Evolutionary conservation across 1,139 yeast species (phyloP), one percentile per base, ranked within the genome.

Genomic region (Yamadazyma conglobata): DNA sequence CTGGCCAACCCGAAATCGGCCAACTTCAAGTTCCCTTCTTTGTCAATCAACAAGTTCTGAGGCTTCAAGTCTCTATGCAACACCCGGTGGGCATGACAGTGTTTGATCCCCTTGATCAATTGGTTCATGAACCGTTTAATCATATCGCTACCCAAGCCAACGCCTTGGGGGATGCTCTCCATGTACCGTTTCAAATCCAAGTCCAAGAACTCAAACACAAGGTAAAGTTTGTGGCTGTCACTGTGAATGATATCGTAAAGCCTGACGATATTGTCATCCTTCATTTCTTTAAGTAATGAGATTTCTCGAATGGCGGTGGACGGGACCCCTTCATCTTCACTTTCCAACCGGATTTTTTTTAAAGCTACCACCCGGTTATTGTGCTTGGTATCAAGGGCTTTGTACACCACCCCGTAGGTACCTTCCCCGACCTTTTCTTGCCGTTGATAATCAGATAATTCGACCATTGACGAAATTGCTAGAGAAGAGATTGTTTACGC

Each of bases 311-410:
- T 91, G 3, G 99, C 97, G 0, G 99, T 93, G 12, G 96, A 86
- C 5, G 98, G 98, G 20, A 91, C 97, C 24, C 99, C 99, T 60
- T 91, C 98, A 58, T 89, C 97, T 58, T 93, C 98, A 27, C 95
- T 87, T 54, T 93, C 99, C 34, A 93, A 69, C 37, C 98, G 75
- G 57, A 91, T 91, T 61, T 91, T 91, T 58, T 91, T 91, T 47
- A 93, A 66, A 0, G 99, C 99, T 27, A 91, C 98, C 16, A 89
- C 76, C 32, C 97, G 70, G 63, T 89, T 88, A 50, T 86, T 85
- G 58, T 91, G 89, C 43, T 81, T 80, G 35, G 84, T 76, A 55
- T 91, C 97, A 27, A 87, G 69, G 3, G 98, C 98, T 58, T 91
- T 91, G 64, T 91, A 93, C 15, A 91, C 99, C 33, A 91, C 98